phyloP scores from a whole-genome alignment of 495 filamentous ascomycete species.

The Hypoxylon fuscum region DNA sequence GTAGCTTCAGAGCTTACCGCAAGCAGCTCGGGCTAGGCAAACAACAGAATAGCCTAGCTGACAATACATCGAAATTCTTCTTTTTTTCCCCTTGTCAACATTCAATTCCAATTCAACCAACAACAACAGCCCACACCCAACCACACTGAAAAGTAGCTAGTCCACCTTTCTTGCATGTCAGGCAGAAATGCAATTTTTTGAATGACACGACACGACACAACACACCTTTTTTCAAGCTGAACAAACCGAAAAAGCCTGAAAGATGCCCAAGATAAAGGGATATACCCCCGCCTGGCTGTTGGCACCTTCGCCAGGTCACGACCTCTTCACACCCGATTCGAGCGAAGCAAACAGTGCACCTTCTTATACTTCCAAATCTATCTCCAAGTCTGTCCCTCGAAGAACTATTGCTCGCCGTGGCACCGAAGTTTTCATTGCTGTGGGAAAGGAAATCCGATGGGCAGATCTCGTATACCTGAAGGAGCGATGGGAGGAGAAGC shows the following conservation, averaged over 20 bases:
- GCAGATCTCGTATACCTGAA: conserved; percentile 78
- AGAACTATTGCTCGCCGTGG: conserved; percentile 77
- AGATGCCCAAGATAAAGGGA: conserved; percentile 82
- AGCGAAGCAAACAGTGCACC: conserved; percentile 41
- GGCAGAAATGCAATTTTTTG: conserved; percentile 37
- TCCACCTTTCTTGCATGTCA: neutral
- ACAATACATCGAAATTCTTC: conserved; percentile 8
- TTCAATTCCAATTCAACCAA: conserved; percentile 3
- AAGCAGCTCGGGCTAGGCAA: conserved; percentile 22
- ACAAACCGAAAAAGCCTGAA: conserved; percentile 1
- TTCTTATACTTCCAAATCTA: conserved; percentile 48
- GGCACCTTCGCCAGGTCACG: conserved; percentile 74
- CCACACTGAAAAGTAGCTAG: neutral
- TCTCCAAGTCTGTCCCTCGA: conserved; percentile 61
- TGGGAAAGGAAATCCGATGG: conserved; percentile 89
- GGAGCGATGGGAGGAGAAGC: conserved; percentile 69
- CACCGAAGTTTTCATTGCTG: conserved; percentile 83
- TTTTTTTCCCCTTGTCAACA: neutral
- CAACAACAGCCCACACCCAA: neutral
- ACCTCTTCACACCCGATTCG: conserved; percentile 66
- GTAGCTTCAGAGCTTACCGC: conserved; percentile 16
- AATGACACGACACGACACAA: conserved; percentile 22
- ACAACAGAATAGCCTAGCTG: conserved; percentile 4
- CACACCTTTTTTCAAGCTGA: neutral
- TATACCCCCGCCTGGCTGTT: conserved; percentile 87